A percentile compares a stretch with the other conserved stretches of the same genome.
Conservation (phyloP, 75 land plant species). For the Pinus albicaulis region DNA sequence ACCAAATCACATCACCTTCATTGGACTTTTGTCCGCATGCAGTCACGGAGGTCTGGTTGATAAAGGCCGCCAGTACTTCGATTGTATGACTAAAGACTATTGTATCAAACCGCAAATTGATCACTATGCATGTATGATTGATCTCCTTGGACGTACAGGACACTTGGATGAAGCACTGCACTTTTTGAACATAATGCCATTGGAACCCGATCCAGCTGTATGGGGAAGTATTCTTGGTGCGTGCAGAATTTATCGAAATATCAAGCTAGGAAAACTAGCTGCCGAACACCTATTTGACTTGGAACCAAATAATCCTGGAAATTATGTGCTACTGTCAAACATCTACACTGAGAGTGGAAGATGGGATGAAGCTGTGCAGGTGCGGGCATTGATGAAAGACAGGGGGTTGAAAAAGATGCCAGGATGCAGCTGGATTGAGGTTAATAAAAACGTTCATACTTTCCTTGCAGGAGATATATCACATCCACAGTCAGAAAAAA, state of each 20-base stretch:
- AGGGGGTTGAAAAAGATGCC: constrained; percentile 10
- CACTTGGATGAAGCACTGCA: constrained; percentile 30
- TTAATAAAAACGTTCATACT: constrained; percentile 5
- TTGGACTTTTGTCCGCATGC: constrained; percentile 29
- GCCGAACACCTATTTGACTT: constrained; percentile 6
- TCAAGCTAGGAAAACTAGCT: constrained; percentile 30
- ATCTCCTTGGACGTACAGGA: constrained; percentile 41
- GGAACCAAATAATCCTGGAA: constrained; percentile 14
- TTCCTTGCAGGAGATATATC: constrained; percentile 11
- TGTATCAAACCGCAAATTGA: constrained; percentile 25
- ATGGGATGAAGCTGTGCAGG: constrained; percentile 8
- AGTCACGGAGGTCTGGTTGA: constrained; percentile 25
- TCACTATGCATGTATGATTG: constrained; percentile 44
- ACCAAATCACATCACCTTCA: background rate
- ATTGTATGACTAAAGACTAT: constrained; percentile 22
- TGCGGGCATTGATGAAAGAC: constrained; percentile 11
- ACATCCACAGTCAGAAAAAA: constrained; percentile 11
- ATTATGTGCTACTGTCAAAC: constrained; percentile 15
- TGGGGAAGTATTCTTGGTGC: constrained; percentile 42
- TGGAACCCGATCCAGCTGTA: constrained; percentile 29
- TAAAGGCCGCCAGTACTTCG: constrained; percentile 20
- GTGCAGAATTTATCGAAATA: constrained; percentile 23
- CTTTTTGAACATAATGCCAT: constrained; percentile 39
- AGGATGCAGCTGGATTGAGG: constrained; percentile 15
- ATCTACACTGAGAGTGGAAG: constrained; percentile 5